Base-by-base conservation (phyloP, 805 yeast species). In the Yarrowia divulgata region DNA sequence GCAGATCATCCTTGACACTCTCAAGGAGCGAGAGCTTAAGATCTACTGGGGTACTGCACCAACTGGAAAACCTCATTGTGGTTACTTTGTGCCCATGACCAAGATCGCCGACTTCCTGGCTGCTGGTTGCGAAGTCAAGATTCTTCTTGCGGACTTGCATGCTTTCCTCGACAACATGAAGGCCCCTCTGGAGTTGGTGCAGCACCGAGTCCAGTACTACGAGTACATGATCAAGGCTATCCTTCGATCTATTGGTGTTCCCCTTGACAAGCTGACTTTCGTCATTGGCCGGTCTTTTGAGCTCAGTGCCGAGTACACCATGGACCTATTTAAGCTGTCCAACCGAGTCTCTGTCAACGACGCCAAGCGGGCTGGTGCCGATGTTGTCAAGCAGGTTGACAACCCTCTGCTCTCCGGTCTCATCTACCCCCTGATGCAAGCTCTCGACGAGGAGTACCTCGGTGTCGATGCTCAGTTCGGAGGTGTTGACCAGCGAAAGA, bases 31-130 rank as follows among this genome's bases (percentile, higher is more conserved):
- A 75, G 91, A 95, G 14, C 80, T 96, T 73, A 90, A 87, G 76
- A 81, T 95, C 76, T 95, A 95, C 87, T 95, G 98, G 98, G 99
- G 99, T 18, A 93, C 98, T 23, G 99, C 99, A 8, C 98, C 99
- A 71, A 95, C 99, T 5, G 99, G 99, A 67, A 91, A 87, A 80
- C 97, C 98, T 55, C 99, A 95, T 81, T 93, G 98, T 82, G 99
- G 98, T 67, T 95, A 95, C 85, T 92, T 95, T 77, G 99, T 95
- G 46, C 95, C 98, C 67, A 94, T 95, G 98, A 90, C 96, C 71
- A 94, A 95, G 79, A 81, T 95, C 74, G 98, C 98, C 1, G 93
- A 95, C 78, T 92, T 94, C 79, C 85, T 95, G 79, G 89, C 88
- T 75, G 99, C 99, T 18, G 99, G 98, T 13, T 92, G 97, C 82